These are phyloP conservation scores for Pyrenopolyporus hunteri DNA, from an alignment of 495 filamentous ascomycete species.

Conservation along the genomic window DNA sequence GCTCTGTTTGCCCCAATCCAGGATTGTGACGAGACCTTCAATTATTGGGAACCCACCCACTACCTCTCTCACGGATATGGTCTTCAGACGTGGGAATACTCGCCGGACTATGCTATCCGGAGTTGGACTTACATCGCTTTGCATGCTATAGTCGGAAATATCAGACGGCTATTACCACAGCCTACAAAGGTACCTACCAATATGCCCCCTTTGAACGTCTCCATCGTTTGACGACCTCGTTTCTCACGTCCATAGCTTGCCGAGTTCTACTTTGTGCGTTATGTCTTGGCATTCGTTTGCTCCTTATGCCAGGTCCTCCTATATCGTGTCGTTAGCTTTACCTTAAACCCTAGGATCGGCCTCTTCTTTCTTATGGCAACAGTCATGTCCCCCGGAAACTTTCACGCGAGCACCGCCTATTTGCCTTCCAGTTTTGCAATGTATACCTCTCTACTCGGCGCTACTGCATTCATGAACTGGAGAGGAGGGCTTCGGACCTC, in stretches of 20 bases:
- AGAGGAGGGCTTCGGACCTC: conserved; percentile 75
- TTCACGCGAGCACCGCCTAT: conserved; percentile 84
- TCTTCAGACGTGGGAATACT: conserved; percentile 98
- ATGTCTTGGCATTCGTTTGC: conserved; percentile 74
- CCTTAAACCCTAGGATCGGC: conserved; percentile 78
- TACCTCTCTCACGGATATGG: conserved; percentile 93
- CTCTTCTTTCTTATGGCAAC: conserved; percentile 79
- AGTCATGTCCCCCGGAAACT: conserved; percentile 85
- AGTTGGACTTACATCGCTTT: conserved; percentile 94
- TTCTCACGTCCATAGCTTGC: conserved; percentile 55
- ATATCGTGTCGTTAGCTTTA: conserved; percentile 74
- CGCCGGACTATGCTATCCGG: conserved; percentile 90
- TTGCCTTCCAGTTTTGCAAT: conserved; percentile 96
- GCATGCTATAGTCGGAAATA: conserved; percentile 74
- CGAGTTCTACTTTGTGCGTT: conserved; percentile 88
- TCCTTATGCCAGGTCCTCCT: conserved; percentile 81
- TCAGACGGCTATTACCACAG: conserved; percentile 66
- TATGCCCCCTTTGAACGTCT: neutral
- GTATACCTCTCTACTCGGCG: conserved; percentile 88
- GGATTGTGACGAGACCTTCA: conserved; percentile 99
- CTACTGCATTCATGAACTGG: conserved; percentile 88
- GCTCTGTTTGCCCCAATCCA: conserved; percentile 91
- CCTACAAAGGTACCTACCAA: conserved; percentile 54
- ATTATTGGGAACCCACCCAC: conserved; percentile 98
- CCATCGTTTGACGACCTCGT: neutral